These are phyloP conservation scores for Claviceps quebecensis DNA, from an alignment of 2,329 filamentous ascomycete species.

Conservation along the genomic window DNA sequence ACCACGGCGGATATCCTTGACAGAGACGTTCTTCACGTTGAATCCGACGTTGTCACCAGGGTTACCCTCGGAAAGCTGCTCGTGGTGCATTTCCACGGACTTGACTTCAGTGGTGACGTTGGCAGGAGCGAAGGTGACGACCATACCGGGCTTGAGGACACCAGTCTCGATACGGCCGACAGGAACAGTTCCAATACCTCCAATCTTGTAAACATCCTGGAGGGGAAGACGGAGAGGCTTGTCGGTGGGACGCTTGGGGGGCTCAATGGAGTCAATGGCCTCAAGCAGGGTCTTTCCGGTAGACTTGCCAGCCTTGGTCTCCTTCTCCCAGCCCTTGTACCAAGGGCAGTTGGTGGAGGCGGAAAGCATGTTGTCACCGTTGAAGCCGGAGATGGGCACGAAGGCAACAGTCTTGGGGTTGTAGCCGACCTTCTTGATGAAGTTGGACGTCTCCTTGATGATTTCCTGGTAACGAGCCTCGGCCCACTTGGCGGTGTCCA, in stretches of 20 bases:
- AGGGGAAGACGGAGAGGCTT: constrained; percentile 99
- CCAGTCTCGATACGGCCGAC: constrained; percentile 99
- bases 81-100: constrained; percentile 99
- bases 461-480: constrained; percentile 96
- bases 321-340: constrained; percentile 99
- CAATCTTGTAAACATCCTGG: constrained; percentile 99
- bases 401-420: constrained; percentile 98
- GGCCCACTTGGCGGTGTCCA: constrained; percentile 99
- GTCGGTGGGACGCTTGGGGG: constrained; percentile 84
- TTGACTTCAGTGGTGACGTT: constrained; percentile 99
- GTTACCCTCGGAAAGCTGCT: constrained; percentile 88
- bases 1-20: constrained; percentile 99
- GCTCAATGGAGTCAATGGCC: constrained; percentile 93
- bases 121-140: constrained; percentile 96
- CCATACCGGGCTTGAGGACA: constrained; percentile 80
- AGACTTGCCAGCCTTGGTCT: constrained; percentile 72
- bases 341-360: constrained; percentile 87
- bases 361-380: constrained; percentile 99
- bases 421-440: constrained; percentile 99
- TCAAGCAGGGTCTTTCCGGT: constrained; percentile 97
- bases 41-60: constrained; percentile 99
- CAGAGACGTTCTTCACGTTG: constrained; percentile 99
- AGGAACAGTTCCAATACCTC: constrained; percentile 98
- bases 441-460: constrained; percentile 99
- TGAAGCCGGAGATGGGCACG: constrained; percentile 99